Evolutionary conservation across 1,284 basidiomycete species (phyloP), one percentile per base, ranked within the genome.

Genomic region (Sanghuangporus sanghuang): DNA sequence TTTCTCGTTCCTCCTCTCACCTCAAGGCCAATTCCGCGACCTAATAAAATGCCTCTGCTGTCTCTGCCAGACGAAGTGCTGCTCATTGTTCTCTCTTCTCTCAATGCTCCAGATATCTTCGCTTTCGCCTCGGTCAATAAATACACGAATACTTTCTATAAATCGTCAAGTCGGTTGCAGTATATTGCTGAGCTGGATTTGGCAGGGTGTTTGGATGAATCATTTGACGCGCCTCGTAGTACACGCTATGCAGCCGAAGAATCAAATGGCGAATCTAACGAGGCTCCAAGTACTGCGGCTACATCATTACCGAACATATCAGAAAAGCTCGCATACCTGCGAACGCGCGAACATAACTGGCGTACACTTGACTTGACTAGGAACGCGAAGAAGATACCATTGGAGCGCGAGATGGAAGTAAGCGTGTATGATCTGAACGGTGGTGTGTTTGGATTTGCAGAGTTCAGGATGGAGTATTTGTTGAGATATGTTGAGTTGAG

Each of bases 131-230:
- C 16, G 1, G 53, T 44, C 21, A 55, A 54, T 35, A 14, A n/a
- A 14, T 27, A 18, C 23, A n/a, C 38, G 11, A 27, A 53, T 7
- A 52, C 18, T 8, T 39, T 61, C 48, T 59, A 50, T 55, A 35
- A 49, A 23, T 32, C 27, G 32, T 63, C 61, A 2, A 63, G n/a
- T 36, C 54, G 46, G 8, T 42, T 64, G 7, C 63, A 57, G 23
- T 64, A 64, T 32, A 55, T 56, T 32, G 63, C 50, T 6, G 58
- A 64, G 38, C 39, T 64, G 32, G 59, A 54, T n/a, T 39, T 44
- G 2, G 38, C 59, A 32, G 63, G 63, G 7, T 61, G 59, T 23
- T 2, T 40, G 18, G 63, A 64, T 35, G 18, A 44, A 16, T 54
- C 53, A 7, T 36, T 54, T 3, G 53, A 54, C 6, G 36, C 53